Evolutionary conservation across 1,139 yeast genomes (phyloP), one percentile per base, ranked within the genome.

Genomic region (Waltiozyma sp.): DNA sequence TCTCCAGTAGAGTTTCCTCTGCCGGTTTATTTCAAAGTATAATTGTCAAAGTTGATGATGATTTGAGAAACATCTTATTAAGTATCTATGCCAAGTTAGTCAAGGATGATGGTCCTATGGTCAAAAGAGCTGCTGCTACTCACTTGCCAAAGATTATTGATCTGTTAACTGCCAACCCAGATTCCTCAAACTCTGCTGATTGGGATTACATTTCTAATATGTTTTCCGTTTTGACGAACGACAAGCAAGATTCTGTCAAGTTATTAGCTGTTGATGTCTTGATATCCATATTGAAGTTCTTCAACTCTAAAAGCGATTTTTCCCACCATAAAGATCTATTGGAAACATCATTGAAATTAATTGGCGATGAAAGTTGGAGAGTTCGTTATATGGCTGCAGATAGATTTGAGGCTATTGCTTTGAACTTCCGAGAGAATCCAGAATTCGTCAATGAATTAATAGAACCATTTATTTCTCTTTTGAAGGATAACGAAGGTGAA

Each of bases 301-400:
- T 81, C 66, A 77, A 75, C 53, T 63, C 66, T 19, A 73, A 73
- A 48, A 63, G 72, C 45, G 86, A 81, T 54, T 62, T 61, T 37
- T 65, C 77, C 24, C 84, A 80, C 60, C 72, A 76, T 52, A 68
- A 74, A 38, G 84, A 79, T 52, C 69, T 82, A 48, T 70, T 82
- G 49, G 68, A 71, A 42, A 72, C 76, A 45, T 70, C 87, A 4
- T 71, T 82, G 49, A 77, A 78, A 51, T 72, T 93, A 52, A 80
- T 86, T 49, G 75, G 72, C 51, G 98, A 93, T 65, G 89, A 87
- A 64, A 84, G 95, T 57, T 93, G 99, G 99, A 81, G 98, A 63
- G 97, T 93, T 45, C 77, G 98, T 57, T 93, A 91, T 65, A 88
- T 94, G 77, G 95, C 95, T 24, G 96, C 97, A 24, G 96, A 89